Evolutionary conservation across 73 alveolate genomes (phyloP).

Genomic region (Blepharisma japonicum): DNA sequence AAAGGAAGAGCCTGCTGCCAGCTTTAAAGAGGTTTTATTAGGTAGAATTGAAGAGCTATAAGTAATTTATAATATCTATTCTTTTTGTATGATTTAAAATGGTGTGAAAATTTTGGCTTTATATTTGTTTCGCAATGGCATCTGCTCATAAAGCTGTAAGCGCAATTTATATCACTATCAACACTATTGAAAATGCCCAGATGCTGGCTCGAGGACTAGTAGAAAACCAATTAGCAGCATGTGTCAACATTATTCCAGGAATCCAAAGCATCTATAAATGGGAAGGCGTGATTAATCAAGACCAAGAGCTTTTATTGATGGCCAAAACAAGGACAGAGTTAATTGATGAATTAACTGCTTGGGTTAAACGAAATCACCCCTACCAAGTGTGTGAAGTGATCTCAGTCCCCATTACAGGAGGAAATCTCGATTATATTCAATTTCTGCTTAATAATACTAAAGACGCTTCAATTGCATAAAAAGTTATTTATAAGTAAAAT

Average conservation of each 20-base stretch:
- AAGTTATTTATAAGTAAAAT: no score
- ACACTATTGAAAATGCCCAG: slow-evolving; percentile 15
- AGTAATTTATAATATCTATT: no score
- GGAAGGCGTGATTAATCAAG: slow-evolving; percentile 30
- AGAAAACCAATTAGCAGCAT: slow-evolving; percentile 29
- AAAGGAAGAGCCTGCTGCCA: not conserved
- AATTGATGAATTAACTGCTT: not conserved
- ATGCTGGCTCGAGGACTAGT: slow-evolving; percentile 10
- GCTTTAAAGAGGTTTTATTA: not conserved
- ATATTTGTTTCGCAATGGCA: no score
- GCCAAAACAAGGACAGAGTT: slow-evolving; percentile 15
- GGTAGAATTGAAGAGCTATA: no score
- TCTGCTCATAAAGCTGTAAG: not conserved
- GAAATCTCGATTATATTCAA: slow-evolving; percentile 15
- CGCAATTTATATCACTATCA: not conserved
- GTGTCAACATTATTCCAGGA: slow-evolving; percentile 32
- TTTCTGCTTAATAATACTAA: not conserved
- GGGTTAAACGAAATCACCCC: slow-evolving; percentile 27
- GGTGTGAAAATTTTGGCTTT: no score
- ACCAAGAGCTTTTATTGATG: slow-evolving; percentile 28
- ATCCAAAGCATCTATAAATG: slow-evolving; percentile 4
- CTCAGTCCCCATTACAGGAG: not conserved
- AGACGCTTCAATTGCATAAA: not conserved
- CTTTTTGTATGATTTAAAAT: no score
- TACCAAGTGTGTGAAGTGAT: slow-evolving; percentile 17